phyloP scores from a whole-genome alignment of 2,329 filamentous ascomycete genomes.

The Talaromyces sp. region DNA sequence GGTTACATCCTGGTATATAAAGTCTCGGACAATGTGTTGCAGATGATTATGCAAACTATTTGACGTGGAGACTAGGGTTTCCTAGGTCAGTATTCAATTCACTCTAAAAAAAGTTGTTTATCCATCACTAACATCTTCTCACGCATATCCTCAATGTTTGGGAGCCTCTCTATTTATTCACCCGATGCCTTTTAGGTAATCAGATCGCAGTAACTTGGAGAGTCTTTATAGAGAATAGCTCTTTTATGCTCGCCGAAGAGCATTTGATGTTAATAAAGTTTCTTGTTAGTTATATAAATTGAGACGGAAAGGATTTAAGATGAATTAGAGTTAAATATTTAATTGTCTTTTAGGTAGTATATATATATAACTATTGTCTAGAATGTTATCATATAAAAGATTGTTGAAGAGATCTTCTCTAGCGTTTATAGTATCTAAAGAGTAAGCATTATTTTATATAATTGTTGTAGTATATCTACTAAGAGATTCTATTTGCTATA shows the following conservation, averaged over 20 bases:
- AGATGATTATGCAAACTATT: not conserved
- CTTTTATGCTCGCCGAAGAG: constrained; percentile 17
- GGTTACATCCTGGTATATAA: not conserved
- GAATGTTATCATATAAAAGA: constrained; percentile 18
- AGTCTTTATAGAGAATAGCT: constrained; percentile 16
- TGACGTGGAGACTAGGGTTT: not conserved
- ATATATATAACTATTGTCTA: constrained; percentile 22
- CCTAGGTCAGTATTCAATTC: not conserved
- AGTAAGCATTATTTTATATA: not conserved
- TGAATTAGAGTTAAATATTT: not conserved
- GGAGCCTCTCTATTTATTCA: constrained; percentile 15
- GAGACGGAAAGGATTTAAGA: constrained; percentile 21
- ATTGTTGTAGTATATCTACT: constrained; percentile 11
- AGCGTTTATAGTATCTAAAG: constrained; percentile 14
- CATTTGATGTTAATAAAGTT: constrained; percentile 13
- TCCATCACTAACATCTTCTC: not conserved
- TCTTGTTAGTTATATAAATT: constrained; percentile 17
- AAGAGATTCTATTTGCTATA: constrained; percentile 25
- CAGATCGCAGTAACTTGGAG: constrained; percentile 16
- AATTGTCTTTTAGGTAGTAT: not conserved
- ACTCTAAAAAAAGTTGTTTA: not conserved
- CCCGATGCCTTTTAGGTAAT: constrained; percentile 17
- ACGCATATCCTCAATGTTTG: not conserved
- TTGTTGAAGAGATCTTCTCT: constrained; percentile 17
- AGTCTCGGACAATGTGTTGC: not conserved